These are phyloP conservation scores for Crithidia mellificae DNA, from an alignment of 208 protist species.

Conservation along the genomic window DNA sequence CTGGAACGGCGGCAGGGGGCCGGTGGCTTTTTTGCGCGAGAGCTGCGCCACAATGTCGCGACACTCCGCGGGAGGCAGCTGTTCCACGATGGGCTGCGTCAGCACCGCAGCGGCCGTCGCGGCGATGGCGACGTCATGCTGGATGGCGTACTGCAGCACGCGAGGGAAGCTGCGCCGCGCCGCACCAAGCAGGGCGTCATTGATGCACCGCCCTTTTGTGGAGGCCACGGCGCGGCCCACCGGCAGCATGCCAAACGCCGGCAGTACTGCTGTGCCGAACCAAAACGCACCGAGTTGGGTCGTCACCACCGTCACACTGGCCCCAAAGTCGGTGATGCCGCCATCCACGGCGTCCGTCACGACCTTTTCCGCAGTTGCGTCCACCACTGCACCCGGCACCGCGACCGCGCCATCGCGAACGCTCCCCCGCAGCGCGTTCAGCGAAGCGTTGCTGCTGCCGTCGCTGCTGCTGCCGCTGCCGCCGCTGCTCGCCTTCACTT, in stretches of 20 bases:
- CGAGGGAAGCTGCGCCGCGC: constrained; percentile 70
- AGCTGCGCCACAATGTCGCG: constrained; percentile 49
- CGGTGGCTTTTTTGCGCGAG: constrained; percentile 2
- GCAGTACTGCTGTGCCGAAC: constrained; percentile 72
- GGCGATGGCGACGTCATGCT: constrained; percentile 42
- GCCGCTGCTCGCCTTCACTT: no score
- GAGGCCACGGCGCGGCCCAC: constrained; percentile 66
- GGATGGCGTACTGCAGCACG: constrained; percentile 52
- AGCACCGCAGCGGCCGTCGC: constrained; percentile 61
- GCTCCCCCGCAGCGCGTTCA: no score
- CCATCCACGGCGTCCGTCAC: not conserved
- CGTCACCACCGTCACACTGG: constrained; percentile 51
- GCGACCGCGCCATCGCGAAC: no score
- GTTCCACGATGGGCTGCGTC: constrained; percentile 56
- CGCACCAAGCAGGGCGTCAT: constrained; percentile 72
- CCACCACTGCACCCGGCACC: no score
- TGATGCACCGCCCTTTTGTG: constrained; percentile 51
- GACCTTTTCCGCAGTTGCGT: no score
- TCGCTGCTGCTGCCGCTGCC: not conserved
- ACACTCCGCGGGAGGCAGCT: constrained; percentile 45
- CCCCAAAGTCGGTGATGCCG: constrained; percentile 1
- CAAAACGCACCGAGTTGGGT: constrained; percentile 66
- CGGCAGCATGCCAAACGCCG: constrained; percentile 52
- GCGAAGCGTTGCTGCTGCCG: not conserved
- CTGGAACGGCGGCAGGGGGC: constrained; percentile 27